These are phyloP conservation scores for Piper longum DNA, from an alignment of 164 flowering plant species.

Conservation along the genomic window DNA sequence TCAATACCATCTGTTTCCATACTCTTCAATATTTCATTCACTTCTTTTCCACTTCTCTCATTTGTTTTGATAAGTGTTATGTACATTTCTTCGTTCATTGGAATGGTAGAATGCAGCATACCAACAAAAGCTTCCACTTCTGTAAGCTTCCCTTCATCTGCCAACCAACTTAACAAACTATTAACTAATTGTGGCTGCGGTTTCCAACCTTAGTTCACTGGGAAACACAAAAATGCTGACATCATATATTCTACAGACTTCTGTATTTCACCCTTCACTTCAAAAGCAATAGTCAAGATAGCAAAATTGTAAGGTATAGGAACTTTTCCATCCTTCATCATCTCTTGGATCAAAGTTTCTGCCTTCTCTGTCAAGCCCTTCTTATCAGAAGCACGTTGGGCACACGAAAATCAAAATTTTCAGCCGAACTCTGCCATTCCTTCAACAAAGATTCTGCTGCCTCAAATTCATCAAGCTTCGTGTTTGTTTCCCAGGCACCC, in stretches of 20 bases:
- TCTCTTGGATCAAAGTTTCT: slow-evolving; percentile 17
- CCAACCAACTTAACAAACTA: slow-evolving; percentile 19
- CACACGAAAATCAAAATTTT: slow-evolving; percentile 20
- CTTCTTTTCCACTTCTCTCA: slow-evolving; percentile 6
- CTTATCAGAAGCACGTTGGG: slow-evolving; percentile 22
- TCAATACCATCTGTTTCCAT: slow-evolving; percentile 8
- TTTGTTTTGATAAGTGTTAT: slow-evolving; percentile 10
- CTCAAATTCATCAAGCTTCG: slow-evolving; percentile 31
- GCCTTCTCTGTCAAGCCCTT: slow-evolving; percentile 32
- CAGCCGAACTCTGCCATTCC: slow-evolving; percentile 28
- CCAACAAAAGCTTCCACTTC: slow-evolving; percentile 17
- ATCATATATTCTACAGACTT: slow-evolving; percentile 33
- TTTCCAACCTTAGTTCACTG: slow-evolving; percentile 11
- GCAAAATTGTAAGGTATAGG: slow-evolving; percentile 20
- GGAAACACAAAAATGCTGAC: slow-evolving; percentile 17
- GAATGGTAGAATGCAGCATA: slow-evolving; percentile 6
- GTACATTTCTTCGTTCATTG: slow-evolving; percentile 9
- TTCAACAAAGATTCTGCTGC: slow-evolving; percentile 28
- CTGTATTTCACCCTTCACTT: slow-evolving; percentile 12
- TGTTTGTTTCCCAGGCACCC: slow-evolving; percentile 23
- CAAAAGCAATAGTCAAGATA: slow-evolving; percentile 20
- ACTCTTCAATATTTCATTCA: slow-evolving; percentile 3
- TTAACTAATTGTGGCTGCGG: slow-evolving; percentile 11
- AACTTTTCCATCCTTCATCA: slow-evolving; percentile 16
- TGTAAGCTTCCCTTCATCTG: slow-evolving; percentile 17